Percentiles rank a stretch among this genome's conserved stretches.
Evolutionary conservation across 176 grass and related monocot genomes (phyloP).

Genomic region (Echinochloa phyllopogon): DNA sequence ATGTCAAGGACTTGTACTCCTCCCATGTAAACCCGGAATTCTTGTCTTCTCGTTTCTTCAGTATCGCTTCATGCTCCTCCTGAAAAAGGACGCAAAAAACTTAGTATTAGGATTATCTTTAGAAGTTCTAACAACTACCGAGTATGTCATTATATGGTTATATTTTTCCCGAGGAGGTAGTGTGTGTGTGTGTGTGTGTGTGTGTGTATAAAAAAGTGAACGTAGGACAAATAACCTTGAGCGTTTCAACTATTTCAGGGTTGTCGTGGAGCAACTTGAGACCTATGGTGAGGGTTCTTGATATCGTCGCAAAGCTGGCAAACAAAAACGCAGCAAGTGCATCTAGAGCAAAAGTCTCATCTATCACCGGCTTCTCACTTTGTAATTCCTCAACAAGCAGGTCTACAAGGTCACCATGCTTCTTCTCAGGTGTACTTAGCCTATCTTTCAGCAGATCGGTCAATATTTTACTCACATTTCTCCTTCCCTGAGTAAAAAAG

Average conservation of each 20-base stretch:
- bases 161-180: background rate
- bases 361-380: constrained; percentile 9
- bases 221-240: background rate
- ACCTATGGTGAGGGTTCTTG: background rate
- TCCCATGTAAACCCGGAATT: background rate
- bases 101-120: background rate
- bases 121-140: too few relatives aligned
- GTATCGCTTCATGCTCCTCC: background rate
- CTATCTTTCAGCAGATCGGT: background rate
- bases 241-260: background rate
- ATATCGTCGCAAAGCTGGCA: background rate
- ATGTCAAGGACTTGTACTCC: constrained; percentile 3
- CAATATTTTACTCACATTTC: background rate
- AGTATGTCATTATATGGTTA: too few relatives aligned
- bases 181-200: too few relatives aligned
- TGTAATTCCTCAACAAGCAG: constrained; percentile 25
- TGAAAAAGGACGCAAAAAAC: background rate
- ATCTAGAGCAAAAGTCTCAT: background rate
- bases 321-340: background rate
- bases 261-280: constrained; percentile 18
- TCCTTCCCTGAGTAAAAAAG: constrained; percentile 3
- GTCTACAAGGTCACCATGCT: constrained; percentile 25
- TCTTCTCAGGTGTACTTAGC: constrained; percentile 6
- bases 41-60: constrained; percentile 4
- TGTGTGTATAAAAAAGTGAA: background rate